These are phyloP conservation scores for Fusarium brevicatenulatum DNA, from an alignment of 2,329 filamentous ascomycete genomes.

Conservation along the genomic window DNA sequence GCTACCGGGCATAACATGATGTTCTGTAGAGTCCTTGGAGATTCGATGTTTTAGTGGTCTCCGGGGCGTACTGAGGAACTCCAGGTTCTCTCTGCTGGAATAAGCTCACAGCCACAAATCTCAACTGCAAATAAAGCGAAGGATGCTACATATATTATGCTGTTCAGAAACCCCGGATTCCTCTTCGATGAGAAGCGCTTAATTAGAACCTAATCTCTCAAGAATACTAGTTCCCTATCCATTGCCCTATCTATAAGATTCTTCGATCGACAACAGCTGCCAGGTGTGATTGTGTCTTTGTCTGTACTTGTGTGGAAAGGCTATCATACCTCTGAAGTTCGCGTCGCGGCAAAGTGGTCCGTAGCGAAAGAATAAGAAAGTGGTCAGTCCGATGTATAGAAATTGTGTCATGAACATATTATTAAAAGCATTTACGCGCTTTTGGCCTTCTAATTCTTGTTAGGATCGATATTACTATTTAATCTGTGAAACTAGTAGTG, in stretches of 20 bases:
- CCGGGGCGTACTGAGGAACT: no score
- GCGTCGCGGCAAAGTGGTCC: no score
- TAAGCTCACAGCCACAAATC: no score
- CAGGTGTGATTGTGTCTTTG: no score
- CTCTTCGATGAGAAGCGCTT: no score
- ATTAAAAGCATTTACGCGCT: no score
- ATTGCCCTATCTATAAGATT: background rate
- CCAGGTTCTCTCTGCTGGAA: no score
- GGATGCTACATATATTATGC: no score
- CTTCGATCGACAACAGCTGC: background rate
- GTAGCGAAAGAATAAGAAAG: background rate
- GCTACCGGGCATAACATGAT: background rate
- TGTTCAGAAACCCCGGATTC: rapidly evolving
- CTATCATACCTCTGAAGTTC: background rate
- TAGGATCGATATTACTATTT: no score
- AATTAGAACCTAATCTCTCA: rapidly evolving
- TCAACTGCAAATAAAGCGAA: no score
- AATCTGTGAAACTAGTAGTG: background rate
- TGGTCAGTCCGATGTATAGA: rapidly evolving
- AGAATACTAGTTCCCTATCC: no score
- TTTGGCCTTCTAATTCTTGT: background rate
- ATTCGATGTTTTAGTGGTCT: background rate
- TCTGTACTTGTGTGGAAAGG: no score
- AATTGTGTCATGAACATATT: background rate
- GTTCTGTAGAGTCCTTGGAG: background rate